These are phyloP conservation scores for Pisolithus orientalis DNA, from an alignment of 768 basidiomycete genomes.

Conservation along the genomic window DNA sequence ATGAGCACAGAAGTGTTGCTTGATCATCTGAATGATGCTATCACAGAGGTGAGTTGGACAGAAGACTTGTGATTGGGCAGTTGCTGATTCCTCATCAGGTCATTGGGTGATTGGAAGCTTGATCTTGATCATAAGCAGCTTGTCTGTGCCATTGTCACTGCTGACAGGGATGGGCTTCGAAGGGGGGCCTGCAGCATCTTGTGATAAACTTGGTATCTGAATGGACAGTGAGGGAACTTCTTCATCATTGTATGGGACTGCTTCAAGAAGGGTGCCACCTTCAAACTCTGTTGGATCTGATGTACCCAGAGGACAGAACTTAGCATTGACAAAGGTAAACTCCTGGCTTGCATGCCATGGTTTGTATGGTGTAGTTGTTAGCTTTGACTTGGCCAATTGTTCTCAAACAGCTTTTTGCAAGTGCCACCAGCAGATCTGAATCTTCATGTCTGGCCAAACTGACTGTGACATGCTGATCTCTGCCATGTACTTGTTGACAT, in stretches of 20 bases:
- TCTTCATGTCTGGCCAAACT: constrained; percentile 4
- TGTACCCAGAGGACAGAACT: neutral
- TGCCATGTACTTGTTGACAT: constrained; percentile 10
- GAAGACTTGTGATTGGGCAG: constrained; percentile 7
- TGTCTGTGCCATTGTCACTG: neutral
- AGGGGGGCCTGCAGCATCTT: neutral
- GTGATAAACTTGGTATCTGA: neutral
- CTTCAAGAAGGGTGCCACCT: neutral
- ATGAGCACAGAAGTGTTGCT: constrained; percentile 15
- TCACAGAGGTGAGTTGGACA: constrained; percentile 10
- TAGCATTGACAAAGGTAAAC: neutral
- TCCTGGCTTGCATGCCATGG: neutral
- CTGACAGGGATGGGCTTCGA: too few species aligned
- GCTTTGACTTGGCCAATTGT: constrained; percentile 3
- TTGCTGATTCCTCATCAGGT: neutral
- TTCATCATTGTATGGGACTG: neutral
- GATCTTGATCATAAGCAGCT: neutral
- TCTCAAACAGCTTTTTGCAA: constrained; percentile 2
- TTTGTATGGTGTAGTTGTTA: constrained; percentile 8
- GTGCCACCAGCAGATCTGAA: constrained; percentile 11
- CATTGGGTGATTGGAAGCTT: neutral
- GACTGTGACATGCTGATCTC: constrained; percentile 6
- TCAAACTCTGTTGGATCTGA: neutral
- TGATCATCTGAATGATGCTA: constrained; percentile 17
- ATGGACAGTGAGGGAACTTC: neutral